Evolutionary conservation across 805 yeast species (phyloP), one percentile per base, ranked within the genome.

Genomic region (Candida methanosorbosa): DNA sequence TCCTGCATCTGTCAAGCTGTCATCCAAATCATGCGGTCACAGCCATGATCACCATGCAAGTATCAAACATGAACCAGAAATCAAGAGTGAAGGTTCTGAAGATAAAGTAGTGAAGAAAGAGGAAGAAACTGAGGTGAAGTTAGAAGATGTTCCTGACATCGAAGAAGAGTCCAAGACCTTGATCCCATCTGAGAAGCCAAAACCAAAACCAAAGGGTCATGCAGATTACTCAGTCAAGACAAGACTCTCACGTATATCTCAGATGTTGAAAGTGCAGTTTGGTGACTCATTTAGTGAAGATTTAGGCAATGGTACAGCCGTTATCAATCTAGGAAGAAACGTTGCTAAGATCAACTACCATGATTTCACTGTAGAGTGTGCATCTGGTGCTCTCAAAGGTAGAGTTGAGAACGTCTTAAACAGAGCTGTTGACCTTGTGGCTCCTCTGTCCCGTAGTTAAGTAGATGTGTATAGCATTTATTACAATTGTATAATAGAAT

Each of bases 1-100:
- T 0, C 96, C 96, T 9, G 94, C 96, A 2, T 85, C 97, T 6
- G 95, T 92, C 20, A 92, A 90, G 53, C 57, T 86, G 43, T 77
- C 95, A 12, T 77, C 94, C 5, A 69, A 70, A 35, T 43, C 66
- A 2, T 78, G 81, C 43, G 41, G 50, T 1, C 81, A 77, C 51
- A 24, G 24, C 9, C 52, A 56, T 28, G 37, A 40, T 4, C 61
- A 58, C 27, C 40, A 40, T 2, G 43, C 41, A 16, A n/a, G n/a
- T n/a, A n/a, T n/a, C n/a, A 12, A 20, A 9, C 56, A 51, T 17
- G 41, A 44, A 14, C 25, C 27, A 15, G 39, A 38, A 22, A 25
- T 34, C 14, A 16, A 33, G 16, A 34, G 30, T 29, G 34, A 33
- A 27, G 42, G 38, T n/a, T 43, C 48, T 15, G 45, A 40, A 4